Evolutionary conservation across 179 eudicot genomes (phyloP).

Genomic region (Beta corolliflora): DNA sequence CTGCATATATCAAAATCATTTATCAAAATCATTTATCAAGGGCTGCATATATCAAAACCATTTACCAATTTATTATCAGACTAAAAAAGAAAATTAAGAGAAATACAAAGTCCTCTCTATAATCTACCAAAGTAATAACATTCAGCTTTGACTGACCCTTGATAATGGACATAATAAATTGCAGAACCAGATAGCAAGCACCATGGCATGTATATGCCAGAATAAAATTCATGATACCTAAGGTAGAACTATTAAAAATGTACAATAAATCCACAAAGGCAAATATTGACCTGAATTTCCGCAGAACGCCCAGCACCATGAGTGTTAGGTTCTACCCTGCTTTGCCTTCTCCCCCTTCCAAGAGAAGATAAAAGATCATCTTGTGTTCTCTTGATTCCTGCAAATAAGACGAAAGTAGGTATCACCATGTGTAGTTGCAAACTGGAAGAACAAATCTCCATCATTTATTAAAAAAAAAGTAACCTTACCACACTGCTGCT

Average conservation of each 20-base stretch:
- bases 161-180: not conserved
- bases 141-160: too few relatives aligned
- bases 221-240: not conserved
- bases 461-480: not conserved
- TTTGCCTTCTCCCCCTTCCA: conserved; percentile 39
- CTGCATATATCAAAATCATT: too few relatives aligned
- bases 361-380: conserved; percentile 33
- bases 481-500: conserved; percentile 27
- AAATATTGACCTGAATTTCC: conserved; percentile 38
- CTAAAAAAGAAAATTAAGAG: not conserved
- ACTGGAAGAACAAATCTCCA: not conserved
- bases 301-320: conserved; percentile 21
- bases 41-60: too few relatives aligned
- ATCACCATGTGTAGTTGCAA: not conserved
- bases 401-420: conserved; percentile 22
- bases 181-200: not conserved
- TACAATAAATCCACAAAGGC: conserved; percentile 6
- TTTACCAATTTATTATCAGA: not conserved
- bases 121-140: not conserved
- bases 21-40: too few relatives aligned
- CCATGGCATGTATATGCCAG: conserved; percentile 1
- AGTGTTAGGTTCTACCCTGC: conserved; percentile 25
- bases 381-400: conserved; percentile 45
- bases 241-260: not conserved
- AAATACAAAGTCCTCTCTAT: not conserved